Conservation (phyloP, 2,329 filamentous ascomycete species). For the Colletotrichum sp. region DNA sequence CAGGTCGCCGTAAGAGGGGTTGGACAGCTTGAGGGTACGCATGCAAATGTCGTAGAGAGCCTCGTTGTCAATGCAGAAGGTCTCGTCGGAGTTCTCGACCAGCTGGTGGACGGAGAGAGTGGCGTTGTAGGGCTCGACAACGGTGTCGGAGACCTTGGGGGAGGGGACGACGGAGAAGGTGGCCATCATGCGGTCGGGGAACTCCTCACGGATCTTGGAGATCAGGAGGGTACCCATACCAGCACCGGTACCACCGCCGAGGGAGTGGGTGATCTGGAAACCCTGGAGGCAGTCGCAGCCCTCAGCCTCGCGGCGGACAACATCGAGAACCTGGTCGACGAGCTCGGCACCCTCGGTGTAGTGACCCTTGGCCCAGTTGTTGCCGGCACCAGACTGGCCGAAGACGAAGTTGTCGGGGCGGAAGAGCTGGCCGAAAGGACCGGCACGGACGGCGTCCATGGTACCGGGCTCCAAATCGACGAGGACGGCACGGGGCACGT, state of each 20-base stretch:
- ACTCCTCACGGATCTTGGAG: slow-evolving; percentile 99
- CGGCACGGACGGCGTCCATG: slow-evolving; percentile 98
- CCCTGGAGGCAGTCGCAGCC: slow-evolving; percentile 99
- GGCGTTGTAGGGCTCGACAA: slow-evolving; percentile 99
- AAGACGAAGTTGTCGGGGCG: slow-evolving; percentile 99
- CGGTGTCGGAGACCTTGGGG: slow-evolving; percentile 99
- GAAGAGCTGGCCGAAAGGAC: slow-evolving; percentile 99
- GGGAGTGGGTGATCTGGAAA: slow-evolving; percentile 99
- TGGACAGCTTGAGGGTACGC: slow-evolving; percentile 97
- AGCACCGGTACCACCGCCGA: slow-evolving; percentile 99
- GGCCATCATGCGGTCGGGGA: slow-evolving; percentile 99
- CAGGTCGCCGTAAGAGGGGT: slow-evolving; percentile 98
- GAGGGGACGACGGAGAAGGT: slow-evolving; percentile 99
- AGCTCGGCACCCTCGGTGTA: slow-evolving; percentile 99
- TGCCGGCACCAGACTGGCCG: slow-evolving; percentile 98
- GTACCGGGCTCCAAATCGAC: slow-evolving; percentile 99
- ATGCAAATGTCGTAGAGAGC: slow-evolving; percentile 99
- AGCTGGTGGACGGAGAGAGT: slow-evolving; percentile 99
- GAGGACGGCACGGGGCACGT: slow-evolving; percentile 98
- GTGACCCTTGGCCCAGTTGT: slow-evolving; percentile 99
- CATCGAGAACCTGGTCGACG: slow-evolving; percentile 96
- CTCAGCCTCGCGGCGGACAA: slow-evolving; percentile 98
- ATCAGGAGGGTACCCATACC: slow-evolving; percentile 99
- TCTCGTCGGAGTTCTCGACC: slow-evolving; percentile 99
- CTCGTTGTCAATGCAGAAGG: slow-evolving; percentile 99